phyloP scores from a whole-genome alignment of 371 early-diverging fungal species.

The Mortierella sp. region DNA sequence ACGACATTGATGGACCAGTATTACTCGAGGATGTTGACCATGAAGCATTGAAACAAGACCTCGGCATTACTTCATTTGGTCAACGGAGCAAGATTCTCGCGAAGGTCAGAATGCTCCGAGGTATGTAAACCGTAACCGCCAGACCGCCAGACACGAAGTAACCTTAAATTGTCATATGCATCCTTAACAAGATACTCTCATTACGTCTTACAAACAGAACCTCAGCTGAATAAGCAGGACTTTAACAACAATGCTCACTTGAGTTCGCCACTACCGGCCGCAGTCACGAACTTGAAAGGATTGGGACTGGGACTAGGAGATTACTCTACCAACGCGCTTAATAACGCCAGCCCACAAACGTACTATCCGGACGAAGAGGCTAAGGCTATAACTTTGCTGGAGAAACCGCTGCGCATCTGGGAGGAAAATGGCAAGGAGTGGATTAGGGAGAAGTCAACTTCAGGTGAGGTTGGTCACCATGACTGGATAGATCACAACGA shows the following conservation, averaged over 20 bases:
- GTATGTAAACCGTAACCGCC: constrained; percentile 17
- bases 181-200: background rate
- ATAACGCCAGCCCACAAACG: background rate
- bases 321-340: background rate
- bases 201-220: background rate
- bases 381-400: constrained; percentile 2
- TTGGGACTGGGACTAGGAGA: constrained; percentile 4
- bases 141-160: background rate
- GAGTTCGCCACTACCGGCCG: background rate
- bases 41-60: constrained; percentile 32
- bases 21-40: constrained; percentile 32
- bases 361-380: background rate
- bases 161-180: background rate
- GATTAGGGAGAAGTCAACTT: background rate
- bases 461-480: background rate
- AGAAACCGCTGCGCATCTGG: constrained; percentile 6
- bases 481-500: background rate
- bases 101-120: constrained; percentile 18
- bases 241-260: background rate
- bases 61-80: constrained; percentile 33
- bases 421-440: constrained; percentile 6
- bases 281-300: constrained; percentile 5
- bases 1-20: constrained; percentile 42
- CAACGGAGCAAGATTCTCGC: constrained; percentile 31
- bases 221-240: background rate